A percentile compares a stretch with the other conserved stretches of the same genome.
Conservation (phyloP, 2,329 filamentous ascomycete genomes). For the Aspergillus eucalypticola region DNA sequence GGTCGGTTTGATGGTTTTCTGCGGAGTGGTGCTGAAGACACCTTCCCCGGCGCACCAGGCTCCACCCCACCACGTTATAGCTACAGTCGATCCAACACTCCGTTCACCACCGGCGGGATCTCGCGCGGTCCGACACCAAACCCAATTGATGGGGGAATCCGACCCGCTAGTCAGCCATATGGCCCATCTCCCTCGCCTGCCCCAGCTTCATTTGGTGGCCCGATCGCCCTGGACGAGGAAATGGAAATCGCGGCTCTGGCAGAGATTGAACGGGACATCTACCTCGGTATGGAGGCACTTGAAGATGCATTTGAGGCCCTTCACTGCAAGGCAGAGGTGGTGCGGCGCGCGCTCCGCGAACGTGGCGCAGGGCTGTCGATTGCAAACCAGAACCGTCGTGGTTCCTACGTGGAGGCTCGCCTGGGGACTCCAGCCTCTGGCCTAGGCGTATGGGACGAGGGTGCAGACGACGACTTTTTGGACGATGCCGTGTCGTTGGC, state of each 20-base stretch:
- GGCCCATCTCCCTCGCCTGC: slow-evolving; percentile 55
- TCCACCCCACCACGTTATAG: slow-evolving; percentile 30
- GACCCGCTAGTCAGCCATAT: slow-evolving; percentile 43
- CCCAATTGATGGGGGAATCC: slow-evolving; percentile 43
- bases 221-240: slow-evolving; percentile 89
- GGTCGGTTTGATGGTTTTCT: slow-evolving; percentile 95
- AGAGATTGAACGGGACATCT: slow-evolving; percentile 91
- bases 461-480: slow-evolving; percentile 47
- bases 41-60: slow-evolving; percentile 27
- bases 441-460: slow-evolving; percentile 40
- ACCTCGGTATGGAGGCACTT: slow-evolving; percentile 87
- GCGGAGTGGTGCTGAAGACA: slow-evolving; percentile 81
- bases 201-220: slow-evolving; percentile 64
- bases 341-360: slow-evolving; percentile 76
- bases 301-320: slow-evolving; percentile 92
- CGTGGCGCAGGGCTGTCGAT: slow-evolving; percentile 72
- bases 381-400: slow-evolving; percentile 48
- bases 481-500: slow-evolving; percentile 49
- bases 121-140: slow-evolving; percentile 37
- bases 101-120: slow-evolving; percentile 34
- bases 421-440: slow-evolving; percentile 45
- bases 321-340: slow-evolving; percentile 79
- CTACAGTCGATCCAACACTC: slow-evolving; percentile 44
- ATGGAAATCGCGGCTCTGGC: slow-evolving; percentile 86
- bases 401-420: slow-evolving; percentile 43